Evolutionary conservation across 2,329 filamentous ascomycete genomes (phyloP), one percentile per base, ranked within the genome.

Genomic region (Lecanicillium sp.): DNA sequence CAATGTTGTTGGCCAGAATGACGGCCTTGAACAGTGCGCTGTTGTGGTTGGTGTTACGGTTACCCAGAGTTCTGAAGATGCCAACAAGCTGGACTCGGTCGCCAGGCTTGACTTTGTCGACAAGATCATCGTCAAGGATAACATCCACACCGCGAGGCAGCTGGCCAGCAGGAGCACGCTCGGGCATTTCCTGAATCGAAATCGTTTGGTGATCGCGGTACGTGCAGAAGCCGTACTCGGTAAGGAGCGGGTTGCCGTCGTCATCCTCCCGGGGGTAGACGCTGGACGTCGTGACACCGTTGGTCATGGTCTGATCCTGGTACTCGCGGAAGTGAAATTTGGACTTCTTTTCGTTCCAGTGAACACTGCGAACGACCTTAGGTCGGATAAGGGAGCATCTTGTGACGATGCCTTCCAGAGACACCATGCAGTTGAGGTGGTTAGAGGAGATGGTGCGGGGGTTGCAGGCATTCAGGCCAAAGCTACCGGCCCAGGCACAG

Each of bases 151-250:
- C 90, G 46, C 93, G 84, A 51, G 93, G 93, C 54, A 98, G 78
- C 72, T 97, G 93, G 45, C 93, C 93, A 51, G 93, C 91, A 46
- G 93, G 93, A 2, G 93, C 93, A 58, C 91, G 78, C 67, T 98
- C 93, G 1, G 93, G 93, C 93, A 98, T 98, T 72, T 98, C 93
- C 69, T 98, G 93, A 56, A 98, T 96, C 0, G 91, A 96, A 51
- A 98, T 89, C 14, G 88, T 95, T 67, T 98, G 93, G 63, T 98
- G 93, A 64, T 98, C 93, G 61, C 91, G 80, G 69, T 96, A 98
- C 43, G 86, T 93, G 65, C 86, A 94, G 70, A 94, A 91, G 20
- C 93, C 93, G 64, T 97, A 98, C 63, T 98, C 93, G 3, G 93
- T 98, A 50, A 89, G 80, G 17, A 98, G 76, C 3, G 91, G 86